Conservation (phyloP, 768 basidiomycete genomes). For the Paxillus involutus region DNA sequence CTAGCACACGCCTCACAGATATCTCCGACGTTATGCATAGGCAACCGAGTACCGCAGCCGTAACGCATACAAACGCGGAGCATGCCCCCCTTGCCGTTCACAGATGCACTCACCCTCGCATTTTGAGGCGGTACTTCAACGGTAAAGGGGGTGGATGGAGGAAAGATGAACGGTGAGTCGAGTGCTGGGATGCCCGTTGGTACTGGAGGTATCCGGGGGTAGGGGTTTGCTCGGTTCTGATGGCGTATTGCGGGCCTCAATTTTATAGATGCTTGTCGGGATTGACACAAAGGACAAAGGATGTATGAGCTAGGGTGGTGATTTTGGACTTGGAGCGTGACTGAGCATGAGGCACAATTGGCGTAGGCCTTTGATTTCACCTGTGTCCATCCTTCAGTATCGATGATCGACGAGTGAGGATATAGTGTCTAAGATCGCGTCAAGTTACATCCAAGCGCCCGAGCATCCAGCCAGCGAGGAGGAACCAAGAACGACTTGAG, state of each 20-base stretch:
- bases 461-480: background rate
- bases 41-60: slow-evolving; percentile 17
- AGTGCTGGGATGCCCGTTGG: background rate
- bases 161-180: background rate
- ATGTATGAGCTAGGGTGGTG: background rate
- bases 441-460: background rate
- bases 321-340: background rate
- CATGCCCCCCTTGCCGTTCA: background rate
- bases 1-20: slow-evolving; percentile 15
- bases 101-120: background rate
- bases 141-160: background rate
- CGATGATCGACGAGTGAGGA: background rate
- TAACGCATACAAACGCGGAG: slow-evolving; percentile 15
- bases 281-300: slow-evolving; percentile 15
- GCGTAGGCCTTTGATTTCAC: background rate
- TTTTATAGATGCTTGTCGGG: background rate
- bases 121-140: background rate
- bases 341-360: slow-evolving; percentile 7
- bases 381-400: background rate
- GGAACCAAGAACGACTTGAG: background rate
- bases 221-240: background rate
- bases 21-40: background rate
- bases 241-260: background rate
- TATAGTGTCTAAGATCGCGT: background rate
- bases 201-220: background rate